phyloP scores from a whole-genome alignment of 306 rosid genomes.

The Sesbania bispinosa region DNA sequence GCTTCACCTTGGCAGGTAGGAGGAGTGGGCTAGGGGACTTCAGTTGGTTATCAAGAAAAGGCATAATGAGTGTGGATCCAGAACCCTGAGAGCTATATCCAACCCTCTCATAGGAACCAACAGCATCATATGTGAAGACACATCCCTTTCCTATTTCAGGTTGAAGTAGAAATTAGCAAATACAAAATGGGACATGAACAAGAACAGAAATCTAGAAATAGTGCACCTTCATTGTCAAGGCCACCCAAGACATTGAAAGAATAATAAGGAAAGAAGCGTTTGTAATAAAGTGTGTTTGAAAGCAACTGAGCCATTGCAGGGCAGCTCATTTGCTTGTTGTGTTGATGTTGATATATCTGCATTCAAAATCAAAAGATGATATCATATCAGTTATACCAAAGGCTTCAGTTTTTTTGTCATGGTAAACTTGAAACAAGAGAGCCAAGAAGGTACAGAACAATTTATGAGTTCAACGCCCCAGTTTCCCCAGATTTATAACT shows the following conservation, averaged over 20 bases:
- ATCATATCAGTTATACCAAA: slow-evolving; percentile 4
- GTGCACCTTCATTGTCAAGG: slow-evolving; percentile 86
- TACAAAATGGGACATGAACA: slow-evolving; percentile 13
- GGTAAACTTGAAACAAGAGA: neutral
- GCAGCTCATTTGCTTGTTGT: slow-evolving; percentile 99
- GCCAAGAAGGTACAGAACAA: neutral
- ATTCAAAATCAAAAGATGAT: slow-evolving; percentile 2
- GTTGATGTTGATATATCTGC: slow-evolving; percentile 94
- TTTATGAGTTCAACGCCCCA: neutral
- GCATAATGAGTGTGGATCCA: slow-evolving; percentile 90
- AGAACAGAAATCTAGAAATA: slow-evolving; percentile 8
- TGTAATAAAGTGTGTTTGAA: slow-evolving; percentile 92
- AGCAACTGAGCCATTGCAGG: slow-evolving; percentile 97
- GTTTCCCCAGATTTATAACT: neutral
- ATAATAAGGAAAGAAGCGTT: slow-evolving; percentile 96
- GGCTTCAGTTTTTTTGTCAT: neutral
- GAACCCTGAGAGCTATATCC: slow-evolving; percentile 98
- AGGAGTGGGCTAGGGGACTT: slow-evolving; percentile 94
- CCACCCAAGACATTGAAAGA: slow-evolving; percentile 97
- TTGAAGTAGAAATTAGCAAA: slow-evolving; percentile 15
- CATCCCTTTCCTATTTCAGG: slow-evolving; percentile 84
- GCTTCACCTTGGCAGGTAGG: slow-evolving; percentile 68
- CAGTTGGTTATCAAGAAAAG: slow-evolving; percentile 83
- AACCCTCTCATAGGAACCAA: slow-evolving; percentile 98
- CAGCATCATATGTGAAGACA: slow-evolving; percentile 98